Percentiles rank a stretch among this genome's conserved stretches.
phyloP scores from a whole-genome alignment of 306 rosid species.

The Gillenia trifoliata region DNA sequence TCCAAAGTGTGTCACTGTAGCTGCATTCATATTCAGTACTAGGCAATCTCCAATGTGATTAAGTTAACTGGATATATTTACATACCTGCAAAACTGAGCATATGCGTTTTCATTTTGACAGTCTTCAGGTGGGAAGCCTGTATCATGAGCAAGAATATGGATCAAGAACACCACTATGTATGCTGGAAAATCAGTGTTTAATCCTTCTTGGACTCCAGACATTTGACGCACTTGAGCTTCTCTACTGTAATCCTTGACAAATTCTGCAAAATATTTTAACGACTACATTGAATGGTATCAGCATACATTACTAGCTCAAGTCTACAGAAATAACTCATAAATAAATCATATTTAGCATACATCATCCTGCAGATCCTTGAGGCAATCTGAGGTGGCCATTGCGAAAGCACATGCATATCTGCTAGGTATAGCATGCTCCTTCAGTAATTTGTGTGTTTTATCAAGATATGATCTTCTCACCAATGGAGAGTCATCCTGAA shows the following conservation, averaged over 20 bases:
- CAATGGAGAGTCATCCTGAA: constrained; percentile 59
- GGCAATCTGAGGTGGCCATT: constrained; percentile 49
- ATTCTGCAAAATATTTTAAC: constrained; percentile 61
- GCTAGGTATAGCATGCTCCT: constrained; percentile 69
- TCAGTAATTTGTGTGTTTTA: constrained; percentile 62
- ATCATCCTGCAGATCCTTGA: constrained; percentile 45
- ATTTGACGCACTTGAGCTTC: constrained; percentile 50
- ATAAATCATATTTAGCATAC: constrained; percentile 38
- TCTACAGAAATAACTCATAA: not conserved
- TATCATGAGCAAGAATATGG: constrained; percentile 69
- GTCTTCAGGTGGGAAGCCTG: constrained; percentile 49
- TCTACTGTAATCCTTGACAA: constrained; percentile 67
- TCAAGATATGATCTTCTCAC: constrained; percentile 60
- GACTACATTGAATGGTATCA: constrained; percentile 55
- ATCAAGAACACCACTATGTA: constrained; percentile 72
- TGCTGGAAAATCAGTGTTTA: constrained; percentile 56
- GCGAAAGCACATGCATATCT: constrained; percentile 87
- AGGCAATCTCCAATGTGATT: constrained; percentile 11
- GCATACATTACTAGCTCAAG: constrained; percentile 15
- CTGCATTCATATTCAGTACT: constrained; percentile 11
- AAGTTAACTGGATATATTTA: not conserved
- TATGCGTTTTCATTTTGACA: constrained; percentile 48
- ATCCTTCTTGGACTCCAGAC: constrained; percentile 48
- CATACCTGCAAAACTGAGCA: constrained; percentile 79
- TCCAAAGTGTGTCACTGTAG: constrained; percentile 23